These are phyloP conservation scores for Scopulariopsis brevicaulis DNA, from an alignment of 2,329 filamentous ascomycete species.

Conservation along the genomic window DNA sequence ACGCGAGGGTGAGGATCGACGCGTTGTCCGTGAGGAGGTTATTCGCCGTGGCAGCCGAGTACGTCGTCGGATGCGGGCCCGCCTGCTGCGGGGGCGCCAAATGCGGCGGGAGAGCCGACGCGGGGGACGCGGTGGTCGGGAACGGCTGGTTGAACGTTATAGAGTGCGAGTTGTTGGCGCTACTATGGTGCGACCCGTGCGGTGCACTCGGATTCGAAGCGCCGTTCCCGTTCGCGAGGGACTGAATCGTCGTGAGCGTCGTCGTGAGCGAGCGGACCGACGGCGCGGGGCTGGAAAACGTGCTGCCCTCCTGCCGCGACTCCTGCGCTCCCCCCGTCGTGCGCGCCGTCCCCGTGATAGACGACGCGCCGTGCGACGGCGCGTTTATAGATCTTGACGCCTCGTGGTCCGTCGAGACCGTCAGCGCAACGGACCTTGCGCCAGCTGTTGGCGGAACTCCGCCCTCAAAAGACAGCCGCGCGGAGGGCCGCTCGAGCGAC, in stretches of 20 bases:
- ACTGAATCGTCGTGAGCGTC: conserved; percentile 78
- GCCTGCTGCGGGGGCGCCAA: conserved; percentile 32
- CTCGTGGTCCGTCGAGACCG: conserved; percentile 74
- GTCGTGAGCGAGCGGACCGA: conserved; percentile 73
- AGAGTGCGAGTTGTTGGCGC: conserved; percentile 18
- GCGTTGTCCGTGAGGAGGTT: conserved; percentile 76
- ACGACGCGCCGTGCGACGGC: conserved; percentile 59
- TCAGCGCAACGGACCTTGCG: conserved; percentile 65
- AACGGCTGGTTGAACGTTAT: conserved; percentile 57
- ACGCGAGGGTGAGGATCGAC: conserved; percentile 74
- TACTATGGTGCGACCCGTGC: conserved; percentile 19
- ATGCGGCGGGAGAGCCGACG: conserved; percentile 63
- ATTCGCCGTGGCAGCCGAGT: conserved; percentile 69
- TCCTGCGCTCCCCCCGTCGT: conserved; percentile 47
- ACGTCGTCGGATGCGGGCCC: conserved; percentile 50
- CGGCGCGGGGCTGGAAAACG: conserved; percentile 73
- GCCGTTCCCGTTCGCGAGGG: conserved; percentile 42
- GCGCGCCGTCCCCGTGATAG: conserved; percentile 60
- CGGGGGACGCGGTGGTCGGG: conserved; percentile 49
- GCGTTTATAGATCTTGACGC: conserved; percentile 63
- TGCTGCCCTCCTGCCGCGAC: conserved; percentile 56
- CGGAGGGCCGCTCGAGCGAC: conserved; percentile 46
- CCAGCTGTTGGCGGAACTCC: conserved; percentile 46
- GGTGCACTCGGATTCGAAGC: conserved; percentile 25
- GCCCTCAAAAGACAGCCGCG: conserved; percentile 49